These are phyloP conservation scores for Nigrospora oryzae DNA, from an alignment of 2,329 filamentous ascomycete species.

Conservation along the genomic window DNA sequence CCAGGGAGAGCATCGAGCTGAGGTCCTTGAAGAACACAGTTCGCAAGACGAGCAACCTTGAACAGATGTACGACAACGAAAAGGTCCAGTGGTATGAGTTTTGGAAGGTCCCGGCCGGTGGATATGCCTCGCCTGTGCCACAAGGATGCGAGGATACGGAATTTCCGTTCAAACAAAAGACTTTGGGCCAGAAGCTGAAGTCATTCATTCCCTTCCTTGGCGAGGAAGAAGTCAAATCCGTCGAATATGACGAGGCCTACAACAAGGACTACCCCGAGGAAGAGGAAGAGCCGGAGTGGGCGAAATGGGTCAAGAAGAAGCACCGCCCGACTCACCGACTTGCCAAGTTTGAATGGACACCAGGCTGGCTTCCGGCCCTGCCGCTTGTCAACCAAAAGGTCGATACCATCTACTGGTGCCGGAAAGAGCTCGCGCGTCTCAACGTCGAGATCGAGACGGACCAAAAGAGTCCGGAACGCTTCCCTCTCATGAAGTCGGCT, in stretches of 20 bases:
- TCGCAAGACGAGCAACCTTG: constrained; percentile 37
- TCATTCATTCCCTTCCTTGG: constrained; percentile 39
- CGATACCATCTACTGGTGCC: constrained; percentile 88
- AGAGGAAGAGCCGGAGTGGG: constrained; percentile 65
- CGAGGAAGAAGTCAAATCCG: constrained; percentile 27
- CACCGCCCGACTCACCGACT: constrained; percentile 81
- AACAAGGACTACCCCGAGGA: constrained; percentile 50
- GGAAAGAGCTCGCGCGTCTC: constrained; percentile 74
- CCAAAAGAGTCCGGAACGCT: constrained; percentile 76
- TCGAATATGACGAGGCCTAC: constrained; percentile 55
- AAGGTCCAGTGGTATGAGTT: constrained; percentile 51
- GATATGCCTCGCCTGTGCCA: constrained; percentile 52
- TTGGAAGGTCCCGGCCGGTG: constrained; percentile 54
- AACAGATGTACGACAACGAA: constrained; percentile 39
- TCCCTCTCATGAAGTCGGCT: constrained; percentile 88
- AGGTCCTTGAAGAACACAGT: constrained; percentile 38
- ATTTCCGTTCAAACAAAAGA: constrained; percentile 36
- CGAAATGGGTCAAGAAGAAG: constrained; percentile 70
- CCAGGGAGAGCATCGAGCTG: constrained; percentile 22
- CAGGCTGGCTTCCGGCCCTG: constrained; percentile 67
- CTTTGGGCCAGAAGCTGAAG: constrained; percentile 43
- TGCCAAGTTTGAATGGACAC: constrained; percentile 46
- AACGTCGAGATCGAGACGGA: constrained; percentile 91
- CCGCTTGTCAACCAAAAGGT: constrained; percentile 81
- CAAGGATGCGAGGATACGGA: constrained; percentile 41